A percentile compares a stretch with the other conserved stretches of the same genome.
phyloP scores from a whole-genome alignment of 2,329 filamentous ascomycete genomes.

The Trichoderma sp. region DNA sequence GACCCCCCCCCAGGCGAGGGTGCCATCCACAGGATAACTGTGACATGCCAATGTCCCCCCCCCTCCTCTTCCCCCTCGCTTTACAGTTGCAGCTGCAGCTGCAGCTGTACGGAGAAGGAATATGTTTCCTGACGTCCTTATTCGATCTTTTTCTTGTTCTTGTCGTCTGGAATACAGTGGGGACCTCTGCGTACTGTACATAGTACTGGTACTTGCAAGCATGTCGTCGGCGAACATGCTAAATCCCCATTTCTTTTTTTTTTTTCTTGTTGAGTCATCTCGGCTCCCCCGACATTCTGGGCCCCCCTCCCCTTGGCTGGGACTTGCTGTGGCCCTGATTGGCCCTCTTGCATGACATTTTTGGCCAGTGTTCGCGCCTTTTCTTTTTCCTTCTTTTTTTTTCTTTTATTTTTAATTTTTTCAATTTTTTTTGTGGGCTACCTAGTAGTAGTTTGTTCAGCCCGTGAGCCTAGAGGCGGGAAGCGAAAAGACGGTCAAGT shows the following conservation, averaged over 20 bases:
- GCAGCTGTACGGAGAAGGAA: slow-evolving; percentile 3
- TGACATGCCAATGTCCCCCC: neutral
- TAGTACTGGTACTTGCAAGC: slow-evolving; percentile 2
- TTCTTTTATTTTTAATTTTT: neutral
- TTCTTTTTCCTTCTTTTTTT: neutral
- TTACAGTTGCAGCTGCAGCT: neutral
- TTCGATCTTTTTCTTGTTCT: neutral
- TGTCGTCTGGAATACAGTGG: neutral
- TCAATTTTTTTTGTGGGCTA: slow-evolving; percentile 15
- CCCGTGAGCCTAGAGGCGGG: slow-evolving; percentile 9
- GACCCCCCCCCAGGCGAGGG: neutral
- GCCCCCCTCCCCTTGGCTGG: slow-evolving; percentile 3
- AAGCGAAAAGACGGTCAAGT: slow-evolving; percentile 19
- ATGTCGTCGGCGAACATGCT: slow-evolving; percentile 4
- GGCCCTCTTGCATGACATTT: neutral
- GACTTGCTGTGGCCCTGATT: neutral
- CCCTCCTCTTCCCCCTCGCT: neutral
- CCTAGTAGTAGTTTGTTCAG: too few species aligned
- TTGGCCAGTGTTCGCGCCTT: neutral
- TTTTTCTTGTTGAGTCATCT: slow-evolving; percentile 19
- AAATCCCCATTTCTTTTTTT: too few species aligned
- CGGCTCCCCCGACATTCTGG: slow-evolving; percentile 17
- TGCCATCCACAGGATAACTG: neutral
- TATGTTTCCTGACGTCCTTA: neutral
- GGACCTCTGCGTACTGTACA: slow-evolving; percentile 1